These are phyloP conservation scores for Candida tropicalis DNA, from an alignment of 1,139 yeast species.

Conservation along the genomic window DNA sequence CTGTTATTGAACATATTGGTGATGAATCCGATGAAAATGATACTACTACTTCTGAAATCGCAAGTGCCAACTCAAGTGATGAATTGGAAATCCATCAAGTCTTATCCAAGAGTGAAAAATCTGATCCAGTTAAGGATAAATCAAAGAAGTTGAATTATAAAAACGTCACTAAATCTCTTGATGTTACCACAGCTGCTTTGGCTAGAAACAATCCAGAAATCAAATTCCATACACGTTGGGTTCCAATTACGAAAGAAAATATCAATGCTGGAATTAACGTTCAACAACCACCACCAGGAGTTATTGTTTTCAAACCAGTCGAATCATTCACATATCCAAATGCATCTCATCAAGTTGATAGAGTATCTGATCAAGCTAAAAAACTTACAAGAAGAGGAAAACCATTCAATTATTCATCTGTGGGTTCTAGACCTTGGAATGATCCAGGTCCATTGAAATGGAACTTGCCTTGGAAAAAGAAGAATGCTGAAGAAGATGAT, in stretches of 20 bases:
- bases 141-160: slow-evolving; percentile 16
- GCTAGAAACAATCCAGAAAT: slow-evolving; percentile 31
- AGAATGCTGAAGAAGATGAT: slow-evolving; percentile 14
- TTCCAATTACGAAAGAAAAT: slow-evolving; percentile 63
- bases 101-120: slow-evolving; percentile 30
- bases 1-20: slow-evolving; percentile 35
- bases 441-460: slow-evolving; percentile 72
- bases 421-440: slow-evolving; percentile 88
- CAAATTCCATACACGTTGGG: slow-evolving; percentile 73
- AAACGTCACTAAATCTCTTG: slow-evolving; percentile 21
- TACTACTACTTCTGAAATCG: slow-evolving; percentile 14
- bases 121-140: slow-evolving; percentile 23
- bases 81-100: slow-evolving; percentile 50
- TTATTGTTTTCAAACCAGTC: slow-evolving; percentile 78
- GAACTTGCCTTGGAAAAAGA: slow-evolving; percentile 36
- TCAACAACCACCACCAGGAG: slow-evolving; percentile 87
- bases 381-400: slow-evolving; percentile 63
- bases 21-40: slow-evolving; percentile 10
- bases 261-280: slow-evolving; percentile 63
- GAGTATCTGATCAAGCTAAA: slow-evolving; percentile 69
- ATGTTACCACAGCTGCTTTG: slow-evolving; percentile 21
- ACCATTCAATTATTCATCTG: slow-evolving; percentile 41
- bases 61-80: slow-evolving; percentile 20
- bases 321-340: slow-evolving; percentile 86
- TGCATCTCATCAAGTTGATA: slow-evolving; percentile 72